Percentiles rank a stretch among this genome's conserved stretches.
phyloP scores from a whole-genome alignment of 83 land plant genomes.

The Diphasiastrum complanatum region DNA sequence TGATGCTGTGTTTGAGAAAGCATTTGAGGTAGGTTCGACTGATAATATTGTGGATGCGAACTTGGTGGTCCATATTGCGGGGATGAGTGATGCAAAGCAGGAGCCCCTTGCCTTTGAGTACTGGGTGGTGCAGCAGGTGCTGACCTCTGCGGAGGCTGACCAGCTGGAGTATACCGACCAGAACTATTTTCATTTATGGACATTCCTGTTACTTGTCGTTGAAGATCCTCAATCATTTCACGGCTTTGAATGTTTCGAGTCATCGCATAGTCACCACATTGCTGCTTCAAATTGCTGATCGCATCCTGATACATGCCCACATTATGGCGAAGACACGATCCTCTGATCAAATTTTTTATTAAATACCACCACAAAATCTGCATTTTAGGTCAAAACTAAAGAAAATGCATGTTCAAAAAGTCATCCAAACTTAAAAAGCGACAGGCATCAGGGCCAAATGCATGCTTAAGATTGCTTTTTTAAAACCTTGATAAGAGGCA shows the following conservation, averaged over 20 bases:
- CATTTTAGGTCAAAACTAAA: slow-evolving; percentile 5
- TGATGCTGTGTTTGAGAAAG: not conserved
- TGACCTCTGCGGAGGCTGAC: slow-evolving; percentile 20
- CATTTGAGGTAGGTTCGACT: slow-evolving; percentile 4
- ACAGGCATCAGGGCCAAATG: no score
- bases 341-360: no score
- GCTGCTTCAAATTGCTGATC: slow-evolving; percentile 80
- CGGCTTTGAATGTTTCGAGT: slow-evolving; percentile 89
- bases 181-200: slow-evolving; percentile 46
- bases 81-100: slow-evolving; percentile 16
- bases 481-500: not conserved
- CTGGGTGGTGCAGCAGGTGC: slow-evolving; percentile 4
- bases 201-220: slow-evolving; percentile 73
- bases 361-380: no score
- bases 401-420: not conserved
- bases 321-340: slow-evolving; percentile 7
- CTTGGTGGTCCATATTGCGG: not conserved
- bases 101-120: slow-evolving; percentile 17
- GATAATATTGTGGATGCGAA: not conserved
- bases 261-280: slow-evolving; percentile 95
- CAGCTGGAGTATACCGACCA: slow-evolving; percentile 46
- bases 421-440: not conserved
- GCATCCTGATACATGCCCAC: slow-evolving; percentile 61
- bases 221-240: slow-evolving; percentile 95
- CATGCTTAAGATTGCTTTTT: no score